Evolutionary conservation across 2,329 filamentous ascomycete genomes (phyloP).

Genomic region (Fusarium oxysporum): DNA sequence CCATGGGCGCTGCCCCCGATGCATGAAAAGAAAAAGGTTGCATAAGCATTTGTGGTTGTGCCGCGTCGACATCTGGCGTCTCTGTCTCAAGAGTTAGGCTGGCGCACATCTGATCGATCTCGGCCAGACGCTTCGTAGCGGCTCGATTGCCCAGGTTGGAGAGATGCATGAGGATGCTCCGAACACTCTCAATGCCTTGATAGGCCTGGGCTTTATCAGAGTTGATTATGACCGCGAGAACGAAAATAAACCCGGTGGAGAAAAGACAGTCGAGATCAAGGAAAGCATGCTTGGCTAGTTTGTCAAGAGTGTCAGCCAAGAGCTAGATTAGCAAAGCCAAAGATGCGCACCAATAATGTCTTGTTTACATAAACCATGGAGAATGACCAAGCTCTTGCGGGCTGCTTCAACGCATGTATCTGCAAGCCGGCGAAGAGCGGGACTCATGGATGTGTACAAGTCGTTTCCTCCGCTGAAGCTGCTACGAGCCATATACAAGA

Average conservation of each 20-base stretch:
- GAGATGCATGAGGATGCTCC: constrained; percentile 23
- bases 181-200: constrained; percentile 21
- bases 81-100: background rate
- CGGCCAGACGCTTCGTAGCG: constrained; percentile 20
- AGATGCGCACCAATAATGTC: constrained; percentile 14
- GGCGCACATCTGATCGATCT: constrained; percentile 34
- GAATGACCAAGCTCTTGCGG: constrained; percentile 23
- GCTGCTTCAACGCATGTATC: constrained; percentile 32
- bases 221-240: constrained; percentile 24
- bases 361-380: constrained; percentile 21
- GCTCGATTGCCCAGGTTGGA: constrained; percentile 25
- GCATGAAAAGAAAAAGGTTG: constrained; percentile 11
- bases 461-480: constrained; percentile 12
- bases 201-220: constrained; percentile 10
- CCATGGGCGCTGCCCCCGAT: background rate
- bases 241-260: constrained; percentile 30
- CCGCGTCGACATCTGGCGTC: background rate
- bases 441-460: constrained; percentile 11
- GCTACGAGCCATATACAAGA: constrained; percentile 28
- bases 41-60: background rate
- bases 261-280: constrained; percentile 31
- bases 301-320: no score
- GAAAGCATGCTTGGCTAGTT: constrained; percentile 27
- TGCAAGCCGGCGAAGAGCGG: constrained; percentile 22
- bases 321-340: no score